Percentiles rank a stretch among this genome's conserved stretches.
These are phyloP conservation scores for Blumeria hordei DNA, from an alignment of 2,329 filamentous ascomycete genomes.

Conservation along the genomic window DNA sequence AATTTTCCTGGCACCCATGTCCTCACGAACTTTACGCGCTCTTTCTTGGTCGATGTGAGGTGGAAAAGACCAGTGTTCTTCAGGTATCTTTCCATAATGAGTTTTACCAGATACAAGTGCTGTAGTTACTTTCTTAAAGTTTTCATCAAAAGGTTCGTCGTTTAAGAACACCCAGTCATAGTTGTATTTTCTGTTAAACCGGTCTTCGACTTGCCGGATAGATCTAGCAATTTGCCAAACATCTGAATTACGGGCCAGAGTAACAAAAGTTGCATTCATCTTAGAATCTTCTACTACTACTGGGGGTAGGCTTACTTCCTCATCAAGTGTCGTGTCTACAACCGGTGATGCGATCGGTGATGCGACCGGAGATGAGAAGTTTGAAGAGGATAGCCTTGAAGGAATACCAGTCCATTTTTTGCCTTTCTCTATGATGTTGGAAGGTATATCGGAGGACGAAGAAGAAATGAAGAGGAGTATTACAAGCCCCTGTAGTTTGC, in stretches of 20 bases:
- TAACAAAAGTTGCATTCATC: slow-evolving; percentile 95
- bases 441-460: slow-evolving; percentile 21
- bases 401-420: slow-evolving; percentile 8
- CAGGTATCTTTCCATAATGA: slow-evolving; percentile 68
- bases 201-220: slow-evolving; percentile 89
- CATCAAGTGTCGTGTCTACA: neutral
- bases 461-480: slow-evolving; percentile 66
- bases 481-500: slow-evolving; percentile 27
- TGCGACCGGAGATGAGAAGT: slow-evolving; percentile 2
- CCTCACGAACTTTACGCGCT: slow-evolving; percentile 70
- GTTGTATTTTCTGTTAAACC: slow-evolving; percentile 89
- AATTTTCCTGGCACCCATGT: slow-evolving; percentile 85
- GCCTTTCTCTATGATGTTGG: slow-evolving; percentile 10
- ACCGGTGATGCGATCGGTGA: neutral
- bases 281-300: slow-evolving; percentile 34
- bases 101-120: slow-evolving; percentile 83
- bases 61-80: slow-evolving; percentile 94
- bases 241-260: slow-evolving; percentile 76
- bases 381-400: slow-evolving; percentile 8
- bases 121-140: slow-evolving; percentile 77
- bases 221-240: slow-evolving; percentile 93
- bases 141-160: slow-evolving; percentile 77
- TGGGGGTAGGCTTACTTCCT: neutral
- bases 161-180: slow-evolving; percentile 99
- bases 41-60: slow-evolving; percentile 88